A percentile compares a stretch with the other conserved stretches of the same genome.
Conservation (phyloP, 176 grass and related monocot genomes). For the Aegilops sharonensis region DNA sequence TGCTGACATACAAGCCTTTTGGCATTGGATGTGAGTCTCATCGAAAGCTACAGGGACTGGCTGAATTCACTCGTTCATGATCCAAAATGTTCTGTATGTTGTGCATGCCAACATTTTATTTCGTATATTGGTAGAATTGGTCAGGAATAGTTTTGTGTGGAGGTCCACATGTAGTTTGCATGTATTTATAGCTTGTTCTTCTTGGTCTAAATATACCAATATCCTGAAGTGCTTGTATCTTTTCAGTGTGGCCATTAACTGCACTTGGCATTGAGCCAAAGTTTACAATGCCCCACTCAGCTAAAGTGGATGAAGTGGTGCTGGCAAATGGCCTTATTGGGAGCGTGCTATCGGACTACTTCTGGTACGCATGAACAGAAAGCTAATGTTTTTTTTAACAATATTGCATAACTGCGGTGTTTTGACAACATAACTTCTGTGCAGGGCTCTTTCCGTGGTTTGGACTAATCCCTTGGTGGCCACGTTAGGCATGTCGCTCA, state of each 20-base stretch:
- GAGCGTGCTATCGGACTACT: constrained; percentile 93
- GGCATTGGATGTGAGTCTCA: background rate
- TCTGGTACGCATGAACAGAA: constrained; percentile 52
- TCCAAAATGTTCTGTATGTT: background rate
- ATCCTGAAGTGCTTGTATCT: background rate
- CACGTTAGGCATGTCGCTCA: constrained; percentile 96
- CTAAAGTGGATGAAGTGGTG: constrained; percentile 95
- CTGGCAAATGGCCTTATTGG: constrained; percentile 92
- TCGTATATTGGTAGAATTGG: background rate
- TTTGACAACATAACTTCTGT: constrained; percentile 19
- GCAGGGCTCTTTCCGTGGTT: constrained; percentile 93
- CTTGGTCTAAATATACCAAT: background rate
- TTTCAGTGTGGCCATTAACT: constrained; percentile 93
- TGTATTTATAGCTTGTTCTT: background rate
- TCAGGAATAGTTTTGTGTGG: background rate
- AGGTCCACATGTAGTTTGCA: background rate
- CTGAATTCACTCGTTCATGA: background rate
- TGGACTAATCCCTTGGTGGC: constrained; percentile 98
- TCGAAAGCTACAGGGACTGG: background rate
- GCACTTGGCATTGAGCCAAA: constrained; percentile 90
- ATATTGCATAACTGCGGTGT: background rate
- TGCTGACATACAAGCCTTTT: background rate
- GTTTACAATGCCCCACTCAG: constrained; percentile 93
- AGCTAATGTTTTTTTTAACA: background rate
- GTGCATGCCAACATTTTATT: background rate